Conservation (phyloP, 495 filamentous ascomycete species). For the Daldinia vernicosa region DNA sequence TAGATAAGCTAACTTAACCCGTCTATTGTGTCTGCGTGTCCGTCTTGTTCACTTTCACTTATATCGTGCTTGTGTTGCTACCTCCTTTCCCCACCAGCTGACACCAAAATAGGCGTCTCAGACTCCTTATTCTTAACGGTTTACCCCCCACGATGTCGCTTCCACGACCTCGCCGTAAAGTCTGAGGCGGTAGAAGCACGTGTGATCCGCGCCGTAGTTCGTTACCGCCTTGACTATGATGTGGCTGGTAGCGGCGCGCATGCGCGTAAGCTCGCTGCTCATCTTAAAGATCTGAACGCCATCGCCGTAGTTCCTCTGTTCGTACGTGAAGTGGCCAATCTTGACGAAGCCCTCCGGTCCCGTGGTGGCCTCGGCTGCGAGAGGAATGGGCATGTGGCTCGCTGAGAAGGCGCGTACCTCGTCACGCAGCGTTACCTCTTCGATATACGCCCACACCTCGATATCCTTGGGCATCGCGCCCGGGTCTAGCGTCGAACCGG, state of each 20-base stretch:
- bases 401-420: conserved; percentile 47
- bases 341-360: conserved; percentile 54
- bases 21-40: neutral
- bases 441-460: conserved; percentile 65
- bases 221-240: conserved; percentile 60
- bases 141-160: neutral
- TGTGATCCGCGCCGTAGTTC: conserved; percentile 66
- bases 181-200: conserved; percentile 69
- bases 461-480: conserved; percentile 65
- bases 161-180: conserved; percentile 59
- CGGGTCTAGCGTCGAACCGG: conserved; percentile 61
- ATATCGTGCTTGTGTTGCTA: neutral
- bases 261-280: conserved; percentile 48
- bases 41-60: neutral
- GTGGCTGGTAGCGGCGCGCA: conserved; percentile 50
- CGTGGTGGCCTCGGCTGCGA: neutral
- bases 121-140: neutral
- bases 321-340: conserved; percentile 63
- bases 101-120: neutral
- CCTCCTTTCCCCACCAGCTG: neutral
- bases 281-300: conserved; percentile 62
- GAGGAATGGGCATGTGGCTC: conserved; percentile 40
- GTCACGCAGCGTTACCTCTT: conserved; percentile 44
- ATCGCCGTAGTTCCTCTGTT: conserved; percentile 52
- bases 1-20: neutral